Base-by-base conservation (phyloP, 2,329 filamentous ascomycete species). In the Zasmidium angulare region DNA sequence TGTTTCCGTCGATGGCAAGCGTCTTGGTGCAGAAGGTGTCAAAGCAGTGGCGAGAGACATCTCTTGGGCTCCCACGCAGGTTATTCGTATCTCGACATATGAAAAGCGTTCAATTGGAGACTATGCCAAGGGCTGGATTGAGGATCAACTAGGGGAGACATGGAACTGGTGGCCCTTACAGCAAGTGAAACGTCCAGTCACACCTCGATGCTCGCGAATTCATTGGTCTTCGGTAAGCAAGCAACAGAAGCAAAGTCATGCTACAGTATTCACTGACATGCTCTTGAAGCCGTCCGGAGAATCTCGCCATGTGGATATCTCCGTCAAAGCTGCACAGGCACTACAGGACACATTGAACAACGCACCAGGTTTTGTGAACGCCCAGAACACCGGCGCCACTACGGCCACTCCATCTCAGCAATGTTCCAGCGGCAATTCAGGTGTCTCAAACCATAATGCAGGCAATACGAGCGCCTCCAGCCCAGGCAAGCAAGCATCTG, bases 141-240 rank as follows among this genome's bases (percentile, higher is more conserved):
- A 55, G 22, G 43, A 51, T 17, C 2, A 2, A 11, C 50, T 56
- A 22, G 19, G 54, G 9, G 54, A 56, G 23, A 50, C n/a, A 9
- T 51, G 26, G 26, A 29, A 56, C 10, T 56, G 54, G 54, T 56
- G 54, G 54, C 54, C 54, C 2, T 26, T 56, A 26, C 9, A 46
- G 17, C 54, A 23, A 24, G 20, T 23, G 19, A 53, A 53, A 40
- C 29, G 29, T 17, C 24, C 50, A 3, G 14, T 53, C 9, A 3
- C 24, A 14, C 9, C 6, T 2, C 11, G 36, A 2, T 40, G 17
- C 26, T 17, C 14, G 19, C 50, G 50, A 4, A 12, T 53, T 7
- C 10, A 6, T 11, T 53, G 50, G 50, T 29, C 14, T 14, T 36
- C 50, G 6, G 48, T 50, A 26, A 26, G 48, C 22, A 19, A 24